These are phyloP conservation scores for Phtheirospermum japonicum DNA, from an alignment of 257 asterid genomes.

Conservation along the genomic window DNA sequence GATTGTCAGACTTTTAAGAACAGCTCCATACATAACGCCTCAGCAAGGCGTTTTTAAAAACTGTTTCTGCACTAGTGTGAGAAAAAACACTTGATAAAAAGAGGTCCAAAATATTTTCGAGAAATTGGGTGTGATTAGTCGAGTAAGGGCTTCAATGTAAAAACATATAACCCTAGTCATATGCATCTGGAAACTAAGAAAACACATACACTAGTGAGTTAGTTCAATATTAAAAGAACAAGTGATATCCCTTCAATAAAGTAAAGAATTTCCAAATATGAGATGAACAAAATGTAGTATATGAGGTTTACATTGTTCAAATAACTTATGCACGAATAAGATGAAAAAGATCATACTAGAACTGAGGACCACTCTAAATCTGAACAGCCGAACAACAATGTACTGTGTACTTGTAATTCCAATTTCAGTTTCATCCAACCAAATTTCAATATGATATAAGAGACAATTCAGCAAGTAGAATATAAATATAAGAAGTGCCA, in stretches of 20 bases:
- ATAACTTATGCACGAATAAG: conserved; percentile 20
- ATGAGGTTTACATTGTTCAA: conserved; percentile 1
- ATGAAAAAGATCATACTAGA: conserved; percentile 18
- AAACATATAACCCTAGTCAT: conserved; percentile 10
- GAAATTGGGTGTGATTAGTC: not conserved
- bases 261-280: not conserved
- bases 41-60: too few species aligned
- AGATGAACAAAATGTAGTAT: conserved; percentile 8
- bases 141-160: conserved; percentile 3
- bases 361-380: conserved; percentile 16
- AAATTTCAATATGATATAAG: conserved; percentile 23
- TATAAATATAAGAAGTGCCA: conserved; percentile 16
- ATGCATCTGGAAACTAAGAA: not conserved
- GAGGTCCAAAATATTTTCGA: not conserved
- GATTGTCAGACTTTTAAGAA: too few species aligned
- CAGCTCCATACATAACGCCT: too few species aligned
- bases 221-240: not conserved
- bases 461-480: conserved; percentile 13
- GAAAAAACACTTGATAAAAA: not conserved
- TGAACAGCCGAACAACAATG: conserved; percentile 2
- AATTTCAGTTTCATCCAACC: conserved; percentile 12
- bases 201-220: conserved; percentile 16
- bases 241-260: conserved; percentile 5
- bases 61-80: too few species aligned
- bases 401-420: too few species aligned